Percentiles rank a stretch among this genome's conserved stretches.
phyloP scores from a whole-genome alignment of 345 rosid species.

The Gossypium raimondii region DNA sequence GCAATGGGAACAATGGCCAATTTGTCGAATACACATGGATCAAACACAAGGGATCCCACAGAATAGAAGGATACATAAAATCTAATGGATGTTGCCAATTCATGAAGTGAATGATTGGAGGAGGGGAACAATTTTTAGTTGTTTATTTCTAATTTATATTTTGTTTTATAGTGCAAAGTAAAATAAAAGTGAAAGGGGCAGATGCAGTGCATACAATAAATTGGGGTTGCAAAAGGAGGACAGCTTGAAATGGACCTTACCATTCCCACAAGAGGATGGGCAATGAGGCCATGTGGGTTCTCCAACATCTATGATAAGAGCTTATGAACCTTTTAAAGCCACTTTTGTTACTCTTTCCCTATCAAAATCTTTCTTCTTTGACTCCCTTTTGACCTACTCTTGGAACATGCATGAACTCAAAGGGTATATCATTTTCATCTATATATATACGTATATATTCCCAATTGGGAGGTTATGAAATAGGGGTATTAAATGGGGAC shows the following conservation, averaged over 20 bases:
- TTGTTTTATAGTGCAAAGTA: not conserved
- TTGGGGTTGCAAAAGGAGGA: slow-evolving; percentile 22
- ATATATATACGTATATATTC: not conserved
- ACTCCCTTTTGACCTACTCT: slow-evolving; percentile 41
- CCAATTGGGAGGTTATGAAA: slow-evolving; percentile 24
- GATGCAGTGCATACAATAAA: slow-evolving; percentile 58
- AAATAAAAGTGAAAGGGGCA: slow-evolving; percentile 6
- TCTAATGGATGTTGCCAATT: slow-evolving; percentile 48
- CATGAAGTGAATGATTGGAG: slow-evolving; percentile 51
- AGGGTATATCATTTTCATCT: slow-evolving; percentile 22
- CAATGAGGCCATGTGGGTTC: slow-evolving; percentile 51
- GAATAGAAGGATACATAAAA: slow-evolving; percentile 22
- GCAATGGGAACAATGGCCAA: not conserved
- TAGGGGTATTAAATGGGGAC: slow-evolving; percentile 49
- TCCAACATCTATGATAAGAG: slow-evolving; percentile 28
- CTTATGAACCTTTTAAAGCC: slow-evolving; percentile 22
- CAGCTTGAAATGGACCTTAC: slow-evolving; percentile 64
- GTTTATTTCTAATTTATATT: slow-evolving; percentile 2
- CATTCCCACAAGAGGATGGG: slow-evolving; percentile 42
- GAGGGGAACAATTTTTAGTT: not conserved
- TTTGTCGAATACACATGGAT: slow-evolving; percentile 16
- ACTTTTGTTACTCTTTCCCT: slow-evolving; percentile 22
- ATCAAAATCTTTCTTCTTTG: slow-evolving; percentile 33
- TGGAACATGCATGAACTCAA: slow-evolving; percentile 48
- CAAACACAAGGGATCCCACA: slow-evolving; percentile 24